These are phyloP conservation scores for Thelonectria discophora DNA, from an alignment of 2,329 filamentous ascomycete species.

Conservation along the genomic window DNA sequence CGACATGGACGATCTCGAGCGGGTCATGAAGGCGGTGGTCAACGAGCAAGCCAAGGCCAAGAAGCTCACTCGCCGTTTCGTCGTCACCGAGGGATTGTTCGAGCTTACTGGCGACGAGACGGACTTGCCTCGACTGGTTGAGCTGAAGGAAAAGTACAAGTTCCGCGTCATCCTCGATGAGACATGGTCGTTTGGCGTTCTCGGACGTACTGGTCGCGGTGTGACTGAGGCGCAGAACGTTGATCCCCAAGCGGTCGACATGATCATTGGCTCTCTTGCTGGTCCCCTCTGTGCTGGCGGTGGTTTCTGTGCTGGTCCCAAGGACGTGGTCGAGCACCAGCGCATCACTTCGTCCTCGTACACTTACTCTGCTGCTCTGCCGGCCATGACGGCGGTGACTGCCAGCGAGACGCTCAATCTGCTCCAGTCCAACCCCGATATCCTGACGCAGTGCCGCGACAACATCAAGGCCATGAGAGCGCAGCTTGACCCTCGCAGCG, in stretches of 20 bases:
- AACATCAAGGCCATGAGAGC: constrained; percentile 86
- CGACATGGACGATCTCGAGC: constrained; percentile 92
- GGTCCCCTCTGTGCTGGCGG: constrained; percentile 91
- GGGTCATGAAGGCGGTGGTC: constrained; percentile 82
- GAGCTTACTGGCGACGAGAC: constrained; percentile 88
- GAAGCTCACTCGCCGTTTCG: constrained; percentile 89
- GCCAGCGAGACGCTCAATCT: constrained; percentile 90
- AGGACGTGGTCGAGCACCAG: constrained; percentile 95
- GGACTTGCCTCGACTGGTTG: constrained; percentile 87
- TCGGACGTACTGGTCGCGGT: constrained; percentile 89
- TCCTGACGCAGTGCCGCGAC: constrained; percentile 80
- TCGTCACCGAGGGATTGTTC: constrained; percentile 94
- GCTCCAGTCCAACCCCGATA: constrained; percentile 86
- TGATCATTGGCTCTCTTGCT: constrained; percentile 93
- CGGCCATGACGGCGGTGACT: constrained; percentile 93
- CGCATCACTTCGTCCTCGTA: constrained; percentile 92
- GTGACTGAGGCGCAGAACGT: constrained; percentile 97
- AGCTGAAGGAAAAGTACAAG: constrained; percentile 95
- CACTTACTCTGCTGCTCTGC: constrained; percentile 93
- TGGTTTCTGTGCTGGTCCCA: constrained; percentile 92
- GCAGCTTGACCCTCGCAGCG: constrained; percentile 90
- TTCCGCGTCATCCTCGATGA: constrained; percentile 98
- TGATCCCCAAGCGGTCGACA: constrained; percentile 90
- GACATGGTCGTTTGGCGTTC: constrained; percentile 95
- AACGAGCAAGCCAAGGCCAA: constrained; percentile 87